phyloP scores from a whole-genome alignment of 192 early-diverging fungal species.

The Coemansia umbellata region DNA sequence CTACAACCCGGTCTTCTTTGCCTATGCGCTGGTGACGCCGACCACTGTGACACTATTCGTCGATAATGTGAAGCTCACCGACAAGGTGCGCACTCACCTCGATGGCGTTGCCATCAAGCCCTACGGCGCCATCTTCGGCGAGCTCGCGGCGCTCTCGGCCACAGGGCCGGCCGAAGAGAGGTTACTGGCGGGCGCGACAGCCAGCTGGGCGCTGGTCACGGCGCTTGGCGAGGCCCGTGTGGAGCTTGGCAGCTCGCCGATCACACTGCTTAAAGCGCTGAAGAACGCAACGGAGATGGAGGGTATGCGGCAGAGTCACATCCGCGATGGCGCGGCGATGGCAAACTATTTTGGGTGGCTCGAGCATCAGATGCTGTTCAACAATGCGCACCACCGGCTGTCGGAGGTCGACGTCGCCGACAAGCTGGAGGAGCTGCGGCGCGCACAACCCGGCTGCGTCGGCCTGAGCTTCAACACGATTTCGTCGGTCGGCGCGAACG shows the following conservation, averaged over 20 bases:
- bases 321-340: conserved; percentile 86
- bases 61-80: conserved; percentile 65
- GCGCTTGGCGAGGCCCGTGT: conserved; percentile 66
- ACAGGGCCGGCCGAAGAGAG: conserved; percentile 23
- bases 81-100: conserved; percentile 61
- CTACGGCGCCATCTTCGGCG: conserved; percentile 76
- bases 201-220: conserved; percentile 70
- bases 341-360: conserved; percentile 91
- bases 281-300: conserved; percentile 89
- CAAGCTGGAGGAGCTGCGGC: conserved; percentile 74
- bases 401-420: conserved; percentile 85
- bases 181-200: conserved; percentile 61
- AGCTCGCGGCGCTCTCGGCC: conserved; percentile 52
- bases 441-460: conserved; percentile 73
- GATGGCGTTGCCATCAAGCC: conserved; percentile 62
- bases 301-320: conserved; percentile 89
- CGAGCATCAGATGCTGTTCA: conserved; percentile 78
- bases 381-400: conserved; percentile 55
- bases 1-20: conserved; percentile 96
- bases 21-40: conserved; percentile 81
- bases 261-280: conserved; percentile 82
- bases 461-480: conserved; percentile 97
- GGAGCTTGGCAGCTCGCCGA: conserved; percentile 59
- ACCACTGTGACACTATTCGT: conserved; percentile 71
- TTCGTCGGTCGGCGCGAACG: conserved; percentile 93